Evolutionary conservation across 306 rosid species (phyloP), one percentile per base, ranked within the genome.

Genomic region (Bauhinia variegata): DNA sequence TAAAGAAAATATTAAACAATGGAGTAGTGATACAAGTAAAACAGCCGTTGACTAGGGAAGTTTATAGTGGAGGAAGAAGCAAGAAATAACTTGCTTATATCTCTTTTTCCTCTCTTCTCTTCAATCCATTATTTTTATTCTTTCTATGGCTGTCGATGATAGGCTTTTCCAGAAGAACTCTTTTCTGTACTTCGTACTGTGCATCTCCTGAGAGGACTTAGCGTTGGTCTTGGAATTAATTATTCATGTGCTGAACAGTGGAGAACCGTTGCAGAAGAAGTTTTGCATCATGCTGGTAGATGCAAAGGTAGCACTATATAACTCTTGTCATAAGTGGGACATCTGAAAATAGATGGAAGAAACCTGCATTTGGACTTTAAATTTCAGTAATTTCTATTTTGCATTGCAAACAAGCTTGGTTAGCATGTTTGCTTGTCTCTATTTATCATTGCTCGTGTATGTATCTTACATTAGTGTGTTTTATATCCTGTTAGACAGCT

Each of bases 231-330:
- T 28, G 97, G 97, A 80, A 83, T 93, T 87, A 90, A 93, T 74
- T 88, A 84, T 80, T 93, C 99, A 34, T 90, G 97, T 59, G 95
- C 99, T 0, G 95, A 93, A 83, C 97, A 93, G 67, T 93, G 99
- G 99, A 80, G 87, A 69, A 90, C 99, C 63, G 69, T 93, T 51
- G 99, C 96, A 13, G 95, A 88, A 80, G 99, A 90, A 88, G 97
- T 93, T 68, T 69, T 89, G 75, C 72, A 10, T 67, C 78, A 28
- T 46, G 88, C 99, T 15, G 95, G 95, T 60, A 85, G 87, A 79
- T 71, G 88, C 50, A 74, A 81, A 89, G 93, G 96, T 92, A 43
- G 10, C 65, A 16, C 61, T 59, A 67, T 34, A 36, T n/a, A 67
- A 76, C 63, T 78, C 76, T 67, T 50, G 6, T 33, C 69, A 57